Evolutionary conservation across 2,329 filamentous ascomycete species (phyloP).

Genomic region (Coniochaeta pulveracea): DNA sequence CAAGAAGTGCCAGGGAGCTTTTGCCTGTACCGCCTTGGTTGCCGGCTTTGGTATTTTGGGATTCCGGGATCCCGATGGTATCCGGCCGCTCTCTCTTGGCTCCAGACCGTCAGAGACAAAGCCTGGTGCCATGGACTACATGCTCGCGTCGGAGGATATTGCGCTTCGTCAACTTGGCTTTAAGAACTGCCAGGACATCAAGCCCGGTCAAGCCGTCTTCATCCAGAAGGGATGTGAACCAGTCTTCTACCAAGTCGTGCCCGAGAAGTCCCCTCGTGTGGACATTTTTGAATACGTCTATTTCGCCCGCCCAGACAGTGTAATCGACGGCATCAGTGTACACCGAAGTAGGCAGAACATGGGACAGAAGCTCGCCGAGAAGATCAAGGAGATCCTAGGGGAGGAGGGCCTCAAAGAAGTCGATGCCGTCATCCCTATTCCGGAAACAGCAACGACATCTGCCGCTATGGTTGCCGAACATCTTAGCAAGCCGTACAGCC

Average conservation of each 20-base stretch:
- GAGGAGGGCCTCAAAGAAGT: constrained; percentile 62
- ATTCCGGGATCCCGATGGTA: constrained; percentile 71
- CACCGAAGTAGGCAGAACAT: constrained; percentile 77
- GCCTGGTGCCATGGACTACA: constrained; percentile 64
- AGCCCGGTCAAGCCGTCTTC: constrained; percentile 77
- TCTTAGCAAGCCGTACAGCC: constrained; percentile 65
- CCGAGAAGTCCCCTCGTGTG: constrained; percentile 60
- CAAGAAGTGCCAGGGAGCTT: constrained; percentile 62
- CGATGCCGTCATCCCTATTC: constrained; percentile 73
- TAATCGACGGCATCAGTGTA: constrained; percentile 82
- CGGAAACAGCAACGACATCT: constrained; percentile 41
- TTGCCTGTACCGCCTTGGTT: constrained; percentile 76
- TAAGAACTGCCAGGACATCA: constrained; percentile 61
- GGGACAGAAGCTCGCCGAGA: constrained; percentile 70
- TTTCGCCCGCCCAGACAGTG: constrained; percentile 70
- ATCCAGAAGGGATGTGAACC: constrained; percentile 67
- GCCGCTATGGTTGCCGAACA: constrained; percentile 66
- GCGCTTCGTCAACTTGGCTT: constrained; percentile 76
- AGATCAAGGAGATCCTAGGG: constrained; percentile 56
- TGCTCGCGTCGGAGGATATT: constrained; percentile 84
- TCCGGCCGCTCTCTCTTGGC: constrained; percentile 72
- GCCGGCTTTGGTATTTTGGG: constrained; percentile 70
- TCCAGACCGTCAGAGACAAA: constrained; percentile 55
- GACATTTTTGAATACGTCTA: constrained; percentile 88
- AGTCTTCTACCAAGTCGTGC: constrained; percentile 63